Percentiles rank a stretch among this genome's conserved stretches.
Conservation (phyloP, 192 early-diverging fungal species). For the Paraglomus brasilianum region DNA sequence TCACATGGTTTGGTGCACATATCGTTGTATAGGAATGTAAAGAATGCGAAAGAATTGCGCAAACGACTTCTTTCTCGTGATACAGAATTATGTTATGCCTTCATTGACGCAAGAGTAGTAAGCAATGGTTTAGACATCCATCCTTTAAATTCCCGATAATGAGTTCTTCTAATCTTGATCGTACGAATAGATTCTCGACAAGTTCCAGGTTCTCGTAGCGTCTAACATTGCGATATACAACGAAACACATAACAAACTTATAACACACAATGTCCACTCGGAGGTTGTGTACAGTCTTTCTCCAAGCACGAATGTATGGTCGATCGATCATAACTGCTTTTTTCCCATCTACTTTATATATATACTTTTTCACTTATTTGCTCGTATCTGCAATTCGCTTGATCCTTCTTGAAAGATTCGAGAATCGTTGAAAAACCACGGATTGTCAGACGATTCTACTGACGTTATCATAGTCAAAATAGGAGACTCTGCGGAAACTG, state of each 20-base stretch:
- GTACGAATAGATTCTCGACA: slow-evolving; percentile 45
- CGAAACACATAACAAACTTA: slow-evolving; percentile 46
- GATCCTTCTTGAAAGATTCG: slow-evolving; percentile 43
- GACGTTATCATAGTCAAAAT: slow-evolving; percentile 49
- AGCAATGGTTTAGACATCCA: not conserved
- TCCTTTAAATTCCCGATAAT: not conserved
- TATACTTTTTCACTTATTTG: not conserved
- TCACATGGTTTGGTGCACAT: slow-evolving; percentile 35
- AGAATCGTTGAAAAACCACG: slow-evolving; percentile 51
- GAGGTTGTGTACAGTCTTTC: slow-evolving; percentile 63
- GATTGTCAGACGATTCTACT: slow-evolving; percentile 47
- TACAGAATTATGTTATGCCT: slow-evolving; percentile 33
- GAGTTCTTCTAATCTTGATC: not conserved
- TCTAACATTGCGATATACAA: slow-evolving; percentile 50
- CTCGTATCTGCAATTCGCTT: not conserved
- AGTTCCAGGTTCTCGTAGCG: slow-evolving; percentile 52
- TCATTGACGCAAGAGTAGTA: slow-evolving; percentile 46
- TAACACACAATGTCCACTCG: slow-evolving; percentile 54
- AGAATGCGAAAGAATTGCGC: slow-evolving; percentile 39
- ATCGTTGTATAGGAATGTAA: slow-evolving; percentile 35
- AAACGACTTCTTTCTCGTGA: slow-evolving; percentile 40
- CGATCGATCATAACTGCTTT: too few species aligned
- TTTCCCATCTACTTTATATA: slow-evolving; percentile 1
- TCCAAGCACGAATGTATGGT: slow-evolving; percentile 53
- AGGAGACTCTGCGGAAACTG: slow-evolving; percentile 37